phyloP scores from a whole-genome alignment of 2,329 filamentous ascomycete species.

The Venturia carpophila region DNA sequence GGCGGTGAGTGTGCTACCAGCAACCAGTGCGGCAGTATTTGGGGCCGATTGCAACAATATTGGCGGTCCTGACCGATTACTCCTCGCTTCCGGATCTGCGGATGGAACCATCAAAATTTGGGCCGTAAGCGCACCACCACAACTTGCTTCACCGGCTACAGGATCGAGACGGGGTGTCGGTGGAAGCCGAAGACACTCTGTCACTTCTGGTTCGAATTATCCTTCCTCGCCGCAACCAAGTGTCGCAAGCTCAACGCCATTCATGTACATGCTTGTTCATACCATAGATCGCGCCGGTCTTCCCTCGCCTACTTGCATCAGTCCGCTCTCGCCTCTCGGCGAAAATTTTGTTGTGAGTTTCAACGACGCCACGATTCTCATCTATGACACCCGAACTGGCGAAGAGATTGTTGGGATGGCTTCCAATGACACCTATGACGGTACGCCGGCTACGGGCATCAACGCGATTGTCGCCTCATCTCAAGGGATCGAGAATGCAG shows the following conservation, averaged over 20 bases:
- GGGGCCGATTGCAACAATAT: slow-evolving; percentile 62
- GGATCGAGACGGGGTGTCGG: slow-evolving; percentile 59
- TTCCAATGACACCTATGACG: slow-evolving; percentile 88
- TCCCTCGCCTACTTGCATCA: slow-evolving; percentile 83
- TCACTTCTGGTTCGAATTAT: slow-evolving; percentile 89
- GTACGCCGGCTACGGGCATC: slow-evolving; percentile 71
- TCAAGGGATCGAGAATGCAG: slow-evolving; percentile 61
- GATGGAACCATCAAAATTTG: slow-evolving; percentile 90
- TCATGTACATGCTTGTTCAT: slow-evolving; percentile 81
- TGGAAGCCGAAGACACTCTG: slow-evolving; percentile 79
- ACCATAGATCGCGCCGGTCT: slow-evolving; percentile 65
- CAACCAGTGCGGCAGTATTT: slow-evolving; percentile 72
- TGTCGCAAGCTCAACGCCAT: slow-evolving; percentile 74
- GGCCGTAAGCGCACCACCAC: slow-evolving; percentile 87
- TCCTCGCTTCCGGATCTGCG: slow-evolving; percentile 84
- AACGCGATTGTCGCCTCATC: slow-evolving; percentile 88
- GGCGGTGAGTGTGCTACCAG: slow-evolving; percentile 86
- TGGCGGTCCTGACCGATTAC: slow-evolving; percentile 74
- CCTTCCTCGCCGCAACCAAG: slow-evolving; percentile 84
- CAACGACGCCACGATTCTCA: slow-evolving; percentile 77
- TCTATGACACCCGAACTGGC: slow-evolving; percentile 86
- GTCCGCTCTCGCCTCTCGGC: slow-evolving; percentile 72
- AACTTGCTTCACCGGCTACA: slow-evolving; percentile 64
- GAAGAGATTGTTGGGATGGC: slow-evolving; percentile 92
- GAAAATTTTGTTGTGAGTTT: slow-evolving; percentile 92